Evolutionary conservation across 805 yeast species (phyloP), one percentile per base, ranked within the genome.

Genomic region (Zygoascus tannicola): DNA sequence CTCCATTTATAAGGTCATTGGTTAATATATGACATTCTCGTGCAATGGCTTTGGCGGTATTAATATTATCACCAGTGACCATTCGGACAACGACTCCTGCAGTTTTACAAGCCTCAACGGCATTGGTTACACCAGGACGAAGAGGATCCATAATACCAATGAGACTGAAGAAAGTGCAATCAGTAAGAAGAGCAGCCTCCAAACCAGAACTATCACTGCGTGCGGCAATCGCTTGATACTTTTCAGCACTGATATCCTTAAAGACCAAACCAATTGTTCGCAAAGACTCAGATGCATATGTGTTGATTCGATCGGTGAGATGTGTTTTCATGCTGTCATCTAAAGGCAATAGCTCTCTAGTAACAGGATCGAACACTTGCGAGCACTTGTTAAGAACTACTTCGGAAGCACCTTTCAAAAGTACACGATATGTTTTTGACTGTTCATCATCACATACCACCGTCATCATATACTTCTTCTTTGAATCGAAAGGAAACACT

Each of bases 61-160:
- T 66, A 45, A 90, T 62, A 58, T 90, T 90, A 63, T 92, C 99
- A 63, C 99, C 99, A 18, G 99, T 92, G 37, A 92, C 97, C 98
- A 92, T 92, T 53, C 96, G 74, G 16, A 92, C 97, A 20, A 82
- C 75, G 20, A 92, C 97, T 46, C 98, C 97, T 1, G 98, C 97
- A 28, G 69, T 69, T 53, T 77, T 80, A 66, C 98, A 92, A 57
- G 82, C 81, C 33, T 71, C 69, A 22, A 92, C 95, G 1, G 98
- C 95, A 35, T 81, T 79, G n/a, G 78, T 73, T 7, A 92, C 97
- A 50, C 96, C 97, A 4, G 74, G 75, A 55, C 97, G 80, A 47
- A 92, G 70, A 0, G 98, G 98, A 66, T 92, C 98, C 66, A 86
- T 90, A 56, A 92, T 85, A 50, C 97, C 99, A 34, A 88, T 87